Conservation (phyloP, 2,329 filamentous ascomycete genomes). For the Graphilbum sp. region DNA sequence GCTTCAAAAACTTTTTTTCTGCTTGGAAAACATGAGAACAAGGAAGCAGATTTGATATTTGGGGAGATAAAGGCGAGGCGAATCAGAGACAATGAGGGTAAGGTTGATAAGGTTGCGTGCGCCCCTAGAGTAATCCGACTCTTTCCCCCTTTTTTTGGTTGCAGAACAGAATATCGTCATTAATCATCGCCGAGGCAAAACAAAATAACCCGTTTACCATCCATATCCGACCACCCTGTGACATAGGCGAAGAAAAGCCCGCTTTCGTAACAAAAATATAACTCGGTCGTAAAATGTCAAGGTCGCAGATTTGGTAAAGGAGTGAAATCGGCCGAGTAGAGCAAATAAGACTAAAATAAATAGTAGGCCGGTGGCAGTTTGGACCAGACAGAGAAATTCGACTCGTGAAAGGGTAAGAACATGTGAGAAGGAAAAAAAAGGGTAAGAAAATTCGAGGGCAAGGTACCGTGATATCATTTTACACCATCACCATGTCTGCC, state of each 20-base stretch:
- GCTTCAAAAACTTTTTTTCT: conserved; percentile 16
- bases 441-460: background rate
- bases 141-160: conserved; percentile 6
- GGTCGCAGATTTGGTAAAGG: background rate
- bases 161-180: conserved; percentile 7
- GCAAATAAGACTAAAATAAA: background rate
- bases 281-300: background rate
- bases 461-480: conserved; percentile 24
- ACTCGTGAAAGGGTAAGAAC: background rate
- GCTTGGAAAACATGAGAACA: too few relatives aligned
- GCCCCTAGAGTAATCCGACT: conserved; percentile 13
- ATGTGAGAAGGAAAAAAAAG: background rate
- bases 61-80: conserved; percentile 11
- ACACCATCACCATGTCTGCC: conserved; percentile 25
- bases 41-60: too few relatives aligned
- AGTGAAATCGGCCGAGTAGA: background rate
- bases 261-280: conserved; percentile 3
- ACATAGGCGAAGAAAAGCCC: background rate
- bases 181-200: conserved; percentile 9
- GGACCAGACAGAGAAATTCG: background rate
- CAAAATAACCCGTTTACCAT: conserved; percentile 5
- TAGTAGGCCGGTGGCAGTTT: background rate
- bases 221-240: conserved; percentile 1
- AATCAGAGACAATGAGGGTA: conserved; percentile 9
- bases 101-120: conserved; percentile 21